phyloP scores from a whole-genome alignment of 2,329 filamentous ascomycete genomes.

The Aureobasidium subglaciale region DNA sequence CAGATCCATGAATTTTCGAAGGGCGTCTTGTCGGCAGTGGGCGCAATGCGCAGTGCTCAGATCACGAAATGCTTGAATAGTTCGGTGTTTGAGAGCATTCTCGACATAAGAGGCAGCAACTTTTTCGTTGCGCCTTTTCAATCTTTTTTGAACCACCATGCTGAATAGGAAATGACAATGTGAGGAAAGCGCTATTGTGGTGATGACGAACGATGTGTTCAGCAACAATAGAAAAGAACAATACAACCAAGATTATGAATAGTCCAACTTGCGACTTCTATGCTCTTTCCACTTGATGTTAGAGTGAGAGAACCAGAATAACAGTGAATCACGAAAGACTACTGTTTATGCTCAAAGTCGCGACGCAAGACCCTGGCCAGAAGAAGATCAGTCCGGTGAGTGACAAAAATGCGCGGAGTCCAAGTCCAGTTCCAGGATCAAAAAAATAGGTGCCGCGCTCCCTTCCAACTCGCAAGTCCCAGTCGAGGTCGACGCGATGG shows the following conservation, averaged over 20 bases:
- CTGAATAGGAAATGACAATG: not conserved
- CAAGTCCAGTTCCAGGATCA: not conserved
- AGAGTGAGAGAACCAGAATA: not conserved
- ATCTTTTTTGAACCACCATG: conserved; percentile 1
- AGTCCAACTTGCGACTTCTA: not conserved
- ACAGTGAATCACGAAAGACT: conserved; percentile 13
- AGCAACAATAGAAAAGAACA: conserved; percentile 1
- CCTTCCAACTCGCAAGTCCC: not conserved
- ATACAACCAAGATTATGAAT: not conserved
- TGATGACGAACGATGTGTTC: not conserved
- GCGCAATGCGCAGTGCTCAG: conserved; percentile 11
- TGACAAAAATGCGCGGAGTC: not conserved
- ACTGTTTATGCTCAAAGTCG: conserved; percentile 8
- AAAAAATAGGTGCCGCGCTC: not conserved
- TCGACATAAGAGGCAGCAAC: conserved; percentile 11
- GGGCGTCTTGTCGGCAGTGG: conserved; percentile 11
- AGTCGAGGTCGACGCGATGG: conserved; percentile 1
- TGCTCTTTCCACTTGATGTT: not conserved
- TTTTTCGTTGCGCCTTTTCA: conserved; percentile 13
- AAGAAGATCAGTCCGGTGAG: not conserved
- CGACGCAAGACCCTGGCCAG: not conserved
- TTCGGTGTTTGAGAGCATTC: not conserved
- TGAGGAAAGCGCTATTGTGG: not conserved
- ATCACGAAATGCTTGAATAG: not conserved
- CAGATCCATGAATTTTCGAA: conserved; percentile 2